A percentile compares a stretch with the other conserved stretches of the same genome.
Conservation (phyloP, 192 early-diverging fungal genomes). For the Kickxella alabastrina region DNA sequence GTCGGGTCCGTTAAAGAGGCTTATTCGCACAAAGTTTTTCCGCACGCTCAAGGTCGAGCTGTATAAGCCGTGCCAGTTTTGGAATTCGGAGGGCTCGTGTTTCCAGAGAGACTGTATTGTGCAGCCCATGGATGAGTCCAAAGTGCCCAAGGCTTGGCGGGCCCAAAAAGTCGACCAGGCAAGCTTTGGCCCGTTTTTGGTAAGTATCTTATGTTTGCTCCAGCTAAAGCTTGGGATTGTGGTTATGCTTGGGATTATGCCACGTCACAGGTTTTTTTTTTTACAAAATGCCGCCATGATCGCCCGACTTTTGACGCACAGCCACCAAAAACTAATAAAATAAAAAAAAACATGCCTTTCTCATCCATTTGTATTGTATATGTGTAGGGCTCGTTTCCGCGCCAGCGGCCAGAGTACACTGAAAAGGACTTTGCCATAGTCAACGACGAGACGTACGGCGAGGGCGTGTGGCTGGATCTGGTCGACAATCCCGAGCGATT, state of each 20-base stretch:
- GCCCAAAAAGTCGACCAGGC: constrained; percentile 65
- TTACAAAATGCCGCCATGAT: too few relatives aligned
- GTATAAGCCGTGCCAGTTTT: constrained; percentile 85
- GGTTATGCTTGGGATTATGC: constrained; percentile 9
- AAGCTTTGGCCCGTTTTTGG: constrained; percentile 59
- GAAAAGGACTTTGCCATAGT: constrained; percentile 86
- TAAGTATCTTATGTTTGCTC: constrained; percentile 15
- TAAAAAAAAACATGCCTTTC: too few relatives aligned
- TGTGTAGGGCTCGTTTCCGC: constrained; percentile 21
- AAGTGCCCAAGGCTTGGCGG: constrained; percentile 54
- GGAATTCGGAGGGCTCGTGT: constrained; percentile 81
- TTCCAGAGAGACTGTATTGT: constrained; percentile 83
- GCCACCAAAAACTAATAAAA: too few relatives aligned
- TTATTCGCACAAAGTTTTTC: constrained; percentile 87
- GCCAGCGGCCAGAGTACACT: constrained; percentile 57
- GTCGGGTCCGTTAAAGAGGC: constrained; percentile 60
- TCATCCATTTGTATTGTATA: background rate
- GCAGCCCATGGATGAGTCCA: constrained; percentile 70
- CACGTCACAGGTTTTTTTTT: too few relatives aligned
- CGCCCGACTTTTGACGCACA: too few relatives aligned
- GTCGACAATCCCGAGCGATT: constrained; percentile 93
- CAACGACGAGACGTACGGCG: constrained; percentile 68
- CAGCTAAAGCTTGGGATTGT: too few relatives aligned
- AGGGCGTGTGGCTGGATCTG: constrained; percentile 86
- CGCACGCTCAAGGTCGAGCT: constrained; percentile 87